These are phyloP conservation scores for Ampelomyces quisqualis DNA, from an alignment of 2,329 filamentous ascomycete genomes.

Conservation along the genomic window DNA sequence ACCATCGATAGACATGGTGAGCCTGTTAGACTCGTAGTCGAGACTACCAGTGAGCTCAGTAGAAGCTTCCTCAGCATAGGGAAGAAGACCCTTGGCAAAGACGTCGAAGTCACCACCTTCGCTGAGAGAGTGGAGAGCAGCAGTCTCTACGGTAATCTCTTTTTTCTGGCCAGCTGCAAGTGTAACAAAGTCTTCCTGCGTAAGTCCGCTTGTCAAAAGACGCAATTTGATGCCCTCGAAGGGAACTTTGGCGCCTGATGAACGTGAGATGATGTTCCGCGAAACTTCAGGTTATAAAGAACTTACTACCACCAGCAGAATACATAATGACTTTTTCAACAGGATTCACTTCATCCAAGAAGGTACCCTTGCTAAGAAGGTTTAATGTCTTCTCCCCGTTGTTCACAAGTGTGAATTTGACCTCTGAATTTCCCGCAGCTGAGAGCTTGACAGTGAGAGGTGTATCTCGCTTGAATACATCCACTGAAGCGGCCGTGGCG, in stretches of 20 bases:
- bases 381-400: slow-evolving; percentile 53
- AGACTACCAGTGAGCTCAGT: slow-evolving; percentile 57
- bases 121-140: slow-evolving; percentile 56
- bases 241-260: slow-evolving; percentile 48
- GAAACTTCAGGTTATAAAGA: background rate
- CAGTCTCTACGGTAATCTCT: slow-evolving; percentile 57
- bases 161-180: slow-evolving; percentile 53
- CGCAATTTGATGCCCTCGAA: slow-evolving; percentile 59
- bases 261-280: background rate
- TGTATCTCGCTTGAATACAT: slow-evolving; percentile 39
- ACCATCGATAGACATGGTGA: slow-evolving; percentile 60
- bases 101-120: slow-evolving; percentile 59
- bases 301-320: slow-evolving; percentile 47
- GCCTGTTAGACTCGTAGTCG: slow-evolving; percentile 59
- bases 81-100: slow-evolving; percentile 52
- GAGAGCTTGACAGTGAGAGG: slow-evolving; percentile 45
- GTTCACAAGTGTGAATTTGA: slow-evolving; percentile 58
- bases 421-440: slow-evolving; percentile 54
- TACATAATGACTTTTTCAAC: slow-evolving; percentile 58
- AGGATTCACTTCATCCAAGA: slow-evolving; percentile 52
- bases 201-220: slow-evolving; percentile 49
- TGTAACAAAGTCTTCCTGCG: slow-evolving; percentile 53
- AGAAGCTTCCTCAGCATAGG: slow-evolving; percentile 50
- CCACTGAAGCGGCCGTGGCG: slow-evolving; percentile 30
- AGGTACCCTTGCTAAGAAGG: slow-evolving; percentile 56